A percentile compares a stretch with the other conserved stretches of the same genome.
phyloP scores from a whole-genome alignment of 176 grass and related monocot species.

The Otatea glauca region DNA sequence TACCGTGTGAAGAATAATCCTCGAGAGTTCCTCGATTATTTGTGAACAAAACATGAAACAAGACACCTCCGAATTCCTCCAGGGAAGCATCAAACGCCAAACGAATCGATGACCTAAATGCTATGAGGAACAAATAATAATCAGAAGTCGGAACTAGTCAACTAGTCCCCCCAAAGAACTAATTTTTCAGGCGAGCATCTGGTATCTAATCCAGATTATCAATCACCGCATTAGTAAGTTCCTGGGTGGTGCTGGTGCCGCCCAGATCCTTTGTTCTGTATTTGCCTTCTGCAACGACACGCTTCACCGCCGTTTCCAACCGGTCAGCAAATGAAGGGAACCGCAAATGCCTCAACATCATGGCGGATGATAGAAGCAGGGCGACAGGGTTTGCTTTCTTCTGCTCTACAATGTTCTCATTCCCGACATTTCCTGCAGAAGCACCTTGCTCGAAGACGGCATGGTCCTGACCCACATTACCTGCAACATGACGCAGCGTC shows the following conservation, averaged over 20 bases:
- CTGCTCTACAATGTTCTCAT: conserved; percentile 69
- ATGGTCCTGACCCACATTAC: conserved; percentile 95
- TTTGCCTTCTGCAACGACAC: conserved; percentile 63
- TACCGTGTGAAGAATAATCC: conserved; percentile 5
- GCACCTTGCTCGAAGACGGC: conserved; percentile 97
- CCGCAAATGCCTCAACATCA: conserved; percentile 93
- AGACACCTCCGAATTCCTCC: conserved; percentile 7
- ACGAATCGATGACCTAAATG: conserved; percentile 43
- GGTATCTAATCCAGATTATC: conserved; percentile 67
- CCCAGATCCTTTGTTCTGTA: conserved; percentile 85
- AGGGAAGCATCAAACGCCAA: conserved; percentile 6
- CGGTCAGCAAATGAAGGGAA: conserved; percentile 93
- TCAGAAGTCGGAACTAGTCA: conserved; percentile 38
- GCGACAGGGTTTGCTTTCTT: conserved; percentile 87
- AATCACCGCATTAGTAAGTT: conserved; percentile 83
- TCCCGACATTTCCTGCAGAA: conserved; percentile 90
- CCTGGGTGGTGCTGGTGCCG: conserved; percentile 80
- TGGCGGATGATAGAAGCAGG: conserved; percentile 83
- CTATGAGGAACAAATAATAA: conserved; percentile 45
- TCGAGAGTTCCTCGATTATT: conserved; percentile 54
- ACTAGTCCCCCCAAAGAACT: conserved; percentile 47
- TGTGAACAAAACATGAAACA: conserved; percentile 39
- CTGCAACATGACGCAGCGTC: conserved; percentile 44
- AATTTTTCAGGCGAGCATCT: conserved; percentile 26
- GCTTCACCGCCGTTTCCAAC: conserved; percentile 79